Base-by-base conservation (phyloP, 225 moss, liverwort and hornwort species). In the Bryoerythrophyllum caledonicum region DNA sequence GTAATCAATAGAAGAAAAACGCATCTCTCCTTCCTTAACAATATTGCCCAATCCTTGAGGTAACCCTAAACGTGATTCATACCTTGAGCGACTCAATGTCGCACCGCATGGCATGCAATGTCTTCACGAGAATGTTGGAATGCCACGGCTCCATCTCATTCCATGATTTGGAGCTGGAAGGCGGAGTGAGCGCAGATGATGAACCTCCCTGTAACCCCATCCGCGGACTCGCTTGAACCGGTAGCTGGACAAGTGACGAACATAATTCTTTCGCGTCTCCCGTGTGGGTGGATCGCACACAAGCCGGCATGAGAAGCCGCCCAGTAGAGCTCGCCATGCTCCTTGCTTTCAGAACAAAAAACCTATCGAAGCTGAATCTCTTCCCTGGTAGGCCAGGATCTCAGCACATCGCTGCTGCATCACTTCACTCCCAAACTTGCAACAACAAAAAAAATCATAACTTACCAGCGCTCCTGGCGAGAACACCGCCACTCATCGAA, bases 11-110 rank as follows among this genome's bases (percentile, higher is more conserved):
- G 8, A 38, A 38, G 10, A 10, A 10, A 38, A 38, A 38, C 38
- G 8, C 8, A 38, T 38, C 9, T 38, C 38, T 38, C 38, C 38
- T 38, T 38, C 9, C 38, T 5, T 34, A 34, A 34, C 34, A 34
- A 34, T 46, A 46, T 46, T 46, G 46, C 46, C 20, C 5, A n/a
- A n/a, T n/a, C n/a, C n/a, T 19, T 20, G 20, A 21, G 0, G 2
- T 1, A 55, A 55, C 9, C n/a, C 54, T 9, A 55, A 55, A 55
- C 23, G 10, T 23, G 54, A n/a, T 55, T 9, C 54, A n/a, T 35
- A 78, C 82, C 74, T 74, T 65, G 15, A 82, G 64, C 30, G 69
- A 78, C 46, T 74, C 70, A 41, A 78, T 78, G 37, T 82, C 70
- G 51, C 74, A 68, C n/a, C 78, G 74, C 78, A 82, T 82, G 44